Evolutionary conservation across 2,329 filamentous ascomycete species (phyloP), one percentile per base, ranked within the genome.

Genomic region (Exophiala dermatitidis): DNA sequence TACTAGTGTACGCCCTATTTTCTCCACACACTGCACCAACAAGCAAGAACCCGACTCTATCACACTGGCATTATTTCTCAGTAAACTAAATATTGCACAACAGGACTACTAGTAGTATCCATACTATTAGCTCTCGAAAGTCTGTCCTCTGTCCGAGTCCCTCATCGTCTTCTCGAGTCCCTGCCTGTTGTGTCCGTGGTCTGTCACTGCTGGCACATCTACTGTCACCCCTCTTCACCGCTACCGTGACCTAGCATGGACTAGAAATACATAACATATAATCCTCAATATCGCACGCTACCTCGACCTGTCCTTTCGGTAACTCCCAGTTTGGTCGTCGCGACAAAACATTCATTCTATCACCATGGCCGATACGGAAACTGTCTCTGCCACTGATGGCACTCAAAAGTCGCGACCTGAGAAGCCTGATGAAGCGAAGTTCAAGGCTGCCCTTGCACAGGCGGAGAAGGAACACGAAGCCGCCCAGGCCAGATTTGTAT

Each of bases 401-500:
- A 52, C 34, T 26, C 65, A 57, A 68, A 71, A 66, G 64, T 65
- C 59, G 68, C 89, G 84, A 74, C 90, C 90, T 50, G 81, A 87
- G 72, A 89, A 86, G 78, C 93, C 93, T 44, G 88, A 96, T 71
- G 87, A 93, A 75, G 85, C 85, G 61, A 76, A 78, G 63, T 98
- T 84, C 78, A 90, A 95, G 75, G 80, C 84, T 68, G 79, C 81
- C 60, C 78, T 95, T 57, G 84, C 82, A 47, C 82, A 86, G 73
- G 86, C 86, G 29, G 88, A 97, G 73, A 95, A 95, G 77, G 88
- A 87, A 62, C 85, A 95, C 73, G 78, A 85, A 67, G 82, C 82
- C 48, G 79, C 85, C 45, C 86, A 93, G 75, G 84, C 88, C 63
- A 80, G 79, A 66, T 70, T 84, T 66, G 83, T 85, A 74, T 61